These are phyloP conservation scores for Borealophlyctis nickersoniae DNA, from an alignment of 192 early-diverging fungal genomes.

Conservation along the genomic window DNA sequence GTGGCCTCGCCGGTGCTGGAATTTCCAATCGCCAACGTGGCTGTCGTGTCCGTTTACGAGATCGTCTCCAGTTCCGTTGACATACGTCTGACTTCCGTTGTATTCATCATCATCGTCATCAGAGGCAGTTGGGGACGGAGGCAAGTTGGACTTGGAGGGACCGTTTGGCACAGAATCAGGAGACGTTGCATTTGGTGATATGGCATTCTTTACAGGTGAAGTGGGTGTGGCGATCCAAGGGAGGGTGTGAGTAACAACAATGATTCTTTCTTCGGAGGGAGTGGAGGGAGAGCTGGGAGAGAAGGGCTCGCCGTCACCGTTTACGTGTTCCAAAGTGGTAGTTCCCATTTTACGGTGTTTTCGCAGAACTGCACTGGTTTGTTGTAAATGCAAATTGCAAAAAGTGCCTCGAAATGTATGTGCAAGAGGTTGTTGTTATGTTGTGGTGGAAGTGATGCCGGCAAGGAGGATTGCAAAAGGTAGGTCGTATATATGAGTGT, in stretches of 20 bases:
- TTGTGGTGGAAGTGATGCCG: no score
- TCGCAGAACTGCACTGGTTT: no score
- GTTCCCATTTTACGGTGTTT: no score
- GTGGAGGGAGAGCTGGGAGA: no score
- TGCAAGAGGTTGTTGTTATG: no score
- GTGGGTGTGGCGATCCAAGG: conserved; percentile 27
- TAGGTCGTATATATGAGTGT: no score
- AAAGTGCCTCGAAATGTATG: no score
- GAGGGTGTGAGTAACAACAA: conserved; percentile 36
- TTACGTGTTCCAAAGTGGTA: no score
- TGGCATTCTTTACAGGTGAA: neutral
- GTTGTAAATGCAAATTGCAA: no score
- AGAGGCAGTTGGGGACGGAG: neutral
- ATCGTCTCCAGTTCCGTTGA: neutral
- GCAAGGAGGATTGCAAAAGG: no score
- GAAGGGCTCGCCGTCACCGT: no score
- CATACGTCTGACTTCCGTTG: no score
- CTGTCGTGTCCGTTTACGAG: neutral
- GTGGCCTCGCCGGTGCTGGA: conserved; percentile 64
- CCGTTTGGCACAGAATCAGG: neutral
- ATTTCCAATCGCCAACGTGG: conserved; percentile 15
- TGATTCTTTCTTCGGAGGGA: conserved; percentile 16
- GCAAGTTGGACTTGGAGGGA: neutral
- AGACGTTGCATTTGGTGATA: neutral
- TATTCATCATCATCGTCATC: neutral